These are phyloP conservation scores for Astrothelium macrocarpum DNA, from an alignment of 495 filamentous ascomycete genomes.

Conservation along the genomic window DNA sequence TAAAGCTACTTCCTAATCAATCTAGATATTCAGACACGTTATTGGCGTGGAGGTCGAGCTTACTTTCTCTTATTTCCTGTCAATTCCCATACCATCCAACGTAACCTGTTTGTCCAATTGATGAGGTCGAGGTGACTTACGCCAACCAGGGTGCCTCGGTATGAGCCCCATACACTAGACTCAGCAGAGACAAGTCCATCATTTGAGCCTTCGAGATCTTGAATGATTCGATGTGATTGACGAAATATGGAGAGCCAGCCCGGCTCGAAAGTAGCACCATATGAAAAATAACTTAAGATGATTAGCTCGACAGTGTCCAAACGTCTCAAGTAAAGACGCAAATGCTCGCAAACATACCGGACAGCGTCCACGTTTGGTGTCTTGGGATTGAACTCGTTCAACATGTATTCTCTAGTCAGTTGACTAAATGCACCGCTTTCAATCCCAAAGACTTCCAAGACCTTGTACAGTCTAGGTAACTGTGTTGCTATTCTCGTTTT, in stretches of 20 bases:
- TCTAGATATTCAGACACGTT: not conserved
- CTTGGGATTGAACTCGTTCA: constrained; percentile 66
- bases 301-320: not conserved
- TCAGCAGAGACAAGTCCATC: constrained; percentile 86
- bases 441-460: constrained; percentile 55
- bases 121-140: constrained; percentile 90
- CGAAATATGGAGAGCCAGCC: constrained; percentile 65
- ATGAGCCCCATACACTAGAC: constrained; percentile 81
- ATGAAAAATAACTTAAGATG: constrained; percentile 65
- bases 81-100: constrained; percentile 58
- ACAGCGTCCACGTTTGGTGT: constrained; percentile 66
- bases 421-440: constrained; percentile 79
- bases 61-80: constrained; percentile 62
- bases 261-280: constrained; percentile 66
- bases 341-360: constrained; percentile 31
- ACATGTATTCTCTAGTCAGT: constrained; percentile 74
- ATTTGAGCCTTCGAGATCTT: constrained; percentile 67
- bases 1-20: constrained; percentile 55
- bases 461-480: constrained; percentile 60
- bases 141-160: constrained; percentile 79
- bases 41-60: constrained; percentile 22
- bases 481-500: constrained; percentile 15
- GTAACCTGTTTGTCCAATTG: constrained; percentile 85
- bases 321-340: not conserved
- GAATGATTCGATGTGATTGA: constrained; percentile 59